Percentiles rank a stretch among this genome's conserved stretches.
Conservation (phyloP, 768 basidiomycete species). For the Termitomyces sp. region DNA sequence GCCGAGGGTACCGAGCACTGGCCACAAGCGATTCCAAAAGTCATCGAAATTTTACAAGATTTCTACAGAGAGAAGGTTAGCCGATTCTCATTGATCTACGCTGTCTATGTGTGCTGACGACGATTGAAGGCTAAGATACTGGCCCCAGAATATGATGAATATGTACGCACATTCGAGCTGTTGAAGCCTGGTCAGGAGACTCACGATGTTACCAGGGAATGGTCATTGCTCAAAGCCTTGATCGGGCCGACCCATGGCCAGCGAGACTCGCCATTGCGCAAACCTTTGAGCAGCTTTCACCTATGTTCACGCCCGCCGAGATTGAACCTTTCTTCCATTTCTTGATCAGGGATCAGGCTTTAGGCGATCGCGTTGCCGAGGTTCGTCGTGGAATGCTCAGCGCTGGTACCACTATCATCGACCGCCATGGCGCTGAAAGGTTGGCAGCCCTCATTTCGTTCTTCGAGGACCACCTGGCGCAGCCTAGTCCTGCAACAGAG, state of each 20-base stretch:
- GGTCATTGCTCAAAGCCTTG: slow-evolving; percentile 83
- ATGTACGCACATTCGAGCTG: slow-evolving; percentile 42
- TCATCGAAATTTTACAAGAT: slow-evolving; percentile 51
- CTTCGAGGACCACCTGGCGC: slow-evolving; percentile 74
- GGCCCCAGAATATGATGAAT: slow-evolving; percentile 90
- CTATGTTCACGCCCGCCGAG: slow-evolving; percentile 53
- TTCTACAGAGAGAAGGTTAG: slow-evolving; percentile 81
- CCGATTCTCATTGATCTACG: background rate
- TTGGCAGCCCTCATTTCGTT: slow-evolving; percentile 71
- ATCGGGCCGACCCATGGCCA: slow-evolving; percentile 85
- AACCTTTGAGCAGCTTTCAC: slow-evolving; percentile 63
- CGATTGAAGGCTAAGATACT: slow-evolving; percentile 69
- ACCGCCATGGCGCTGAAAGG: slow-evolving; percentile 68
- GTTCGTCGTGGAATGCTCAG: slow-evolving; percentile 87
- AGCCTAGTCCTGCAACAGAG: slow-evolving; percentile 53
- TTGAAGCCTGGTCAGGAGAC: background rate
- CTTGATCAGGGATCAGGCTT: slow-evolving; percentile 77
- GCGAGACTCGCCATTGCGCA: slow-evolving; percentile 69
- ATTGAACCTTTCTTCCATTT: slow-evolving; percentile 78
- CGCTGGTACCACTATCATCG: slow-evolving; percentile 78
- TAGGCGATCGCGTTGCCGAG: slow-evolving; percentile 78
- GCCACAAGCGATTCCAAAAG: slow-evolving; percentile 47
- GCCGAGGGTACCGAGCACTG: slow-evolving; percentile 71
- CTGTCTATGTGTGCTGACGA: background rate
- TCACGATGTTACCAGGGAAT: slow-evolving; percentile 59